Evolutionary conservation across 805 yeast genomes (phyloP), one percentile per base, ranked within the genome.

Genomic region (Schwanniomyces vanrijiae): DNA sequence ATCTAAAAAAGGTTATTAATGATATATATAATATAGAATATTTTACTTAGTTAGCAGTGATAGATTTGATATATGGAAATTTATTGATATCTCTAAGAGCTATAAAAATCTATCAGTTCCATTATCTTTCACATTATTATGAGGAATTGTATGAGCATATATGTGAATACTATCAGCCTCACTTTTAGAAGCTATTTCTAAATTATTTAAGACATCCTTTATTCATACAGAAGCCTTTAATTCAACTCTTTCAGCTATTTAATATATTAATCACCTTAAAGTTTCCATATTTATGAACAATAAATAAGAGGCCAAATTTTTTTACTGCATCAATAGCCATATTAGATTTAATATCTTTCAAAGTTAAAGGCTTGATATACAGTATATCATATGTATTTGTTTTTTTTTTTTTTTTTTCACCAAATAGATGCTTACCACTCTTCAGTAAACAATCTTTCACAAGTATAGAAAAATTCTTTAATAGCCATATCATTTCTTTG

Each of bases 1-100:
- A 43, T 83, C 86, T 10, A 66, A 68, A 38, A 69, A 72, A 45
- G 91, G 90, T 1, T 77, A 80, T 44, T 87, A 61, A 56, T 18
- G 25, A 29, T 14, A 29, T 14, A 16, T 24, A 24, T 16, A 11
- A 13, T 13, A 29, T 13, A 29, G 14, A 29, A 11, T 22, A 4
- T 25, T 37, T 25, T 18, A 37, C 39, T 40, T 10, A 40, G 35
- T 18, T 31, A 16, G 19, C 35, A 26, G 75, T 72, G 29, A 75
- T 61, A 4, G 68, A 53, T 54, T 76, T 75, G 8, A 57, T 45
- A 44, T 64, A 66, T 6, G 63, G 49, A 49, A 76, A 76, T 49
- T 69, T 75, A 29, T 69, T 68, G 22, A 76, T 53, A 0, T 80
- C 80, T n/a, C 80, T 79, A 76, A 9, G 41, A 45, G 52, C 65